Base-by-base conservation (phyloP, 2,329 filamentous ascomycete genomes). In the Emericellopsis cladophorae region DNA sequence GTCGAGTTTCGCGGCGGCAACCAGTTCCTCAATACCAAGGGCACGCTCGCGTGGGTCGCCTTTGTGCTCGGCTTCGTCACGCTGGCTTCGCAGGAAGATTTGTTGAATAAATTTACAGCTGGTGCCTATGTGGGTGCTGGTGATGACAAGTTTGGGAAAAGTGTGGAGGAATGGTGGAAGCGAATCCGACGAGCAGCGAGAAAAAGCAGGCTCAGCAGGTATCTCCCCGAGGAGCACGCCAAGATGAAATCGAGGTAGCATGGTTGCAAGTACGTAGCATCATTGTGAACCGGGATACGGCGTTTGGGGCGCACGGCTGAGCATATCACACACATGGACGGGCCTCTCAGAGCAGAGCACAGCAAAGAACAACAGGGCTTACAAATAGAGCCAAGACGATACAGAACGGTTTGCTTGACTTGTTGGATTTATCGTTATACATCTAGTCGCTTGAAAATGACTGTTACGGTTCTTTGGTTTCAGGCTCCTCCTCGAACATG, bases 401-500 rank as follows among this genome's bases (percentile, higher is more conserved):
- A 38, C 7, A 14, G 24, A 7, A 5, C n/a, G 31, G 15, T 16
- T 14, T 29, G 15, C 16, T 15, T 14, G 8, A 39, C n/a, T 33
- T 33, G 18, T 24, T 22, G 21, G 16, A 35, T 15, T 37, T 23
- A 37, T 33, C 31, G 33, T 40, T 31, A 36, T 16, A 29, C 22
- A 21, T 41, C 24, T 26, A 37, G 14, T 35, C 23, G 12, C n/a
- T 31, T 11, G 18, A 38, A 38, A 12, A 35, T 18, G 14, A 33
- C 18, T n/a, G 51, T 40, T 45, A 45, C 44, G 51, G 51, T 39
- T 48, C 53, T 14, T 53, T 53, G 42, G 54, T 51, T 35, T 35
- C 14, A n/a, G 34, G 48, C 31, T 62, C 51, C 2, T 51, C 54
- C 52, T 84, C 80, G 52, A 88, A 88, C 36, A 84, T 66, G 5